Base-by-base conservation (phyloP, 2,329 filamentous ascomycete species). In the Penicillium fuscoglaucum region DNA sequence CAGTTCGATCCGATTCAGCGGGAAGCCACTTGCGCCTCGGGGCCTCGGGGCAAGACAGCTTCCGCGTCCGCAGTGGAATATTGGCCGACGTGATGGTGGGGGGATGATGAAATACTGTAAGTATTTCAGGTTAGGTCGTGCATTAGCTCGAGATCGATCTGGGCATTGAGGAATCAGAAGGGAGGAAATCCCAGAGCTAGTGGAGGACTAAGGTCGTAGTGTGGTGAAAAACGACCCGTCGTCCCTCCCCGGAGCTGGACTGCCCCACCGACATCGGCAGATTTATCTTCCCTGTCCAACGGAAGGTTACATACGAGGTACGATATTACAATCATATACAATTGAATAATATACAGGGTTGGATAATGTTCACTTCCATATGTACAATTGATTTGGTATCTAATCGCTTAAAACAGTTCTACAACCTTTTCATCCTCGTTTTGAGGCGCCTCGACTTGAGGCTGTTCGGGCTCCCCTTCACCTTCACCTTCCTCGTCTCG, bases 401-500 rank as follows among this genome's bases (percentile, higher is more conserved):
- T 53, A 52, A 57, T 46, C 44, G 56, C 72, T 64, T 64, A 80
- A 61, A 80, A 79, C 57, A 81, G 64, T 59, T 81, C 79, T 54
- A 77, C 76, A 51, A 81, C 75, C 58, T 76, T 70, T 49, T 77
- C 69, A 55, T 80, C 74, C 56, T 82, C 80, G 55, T 78, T 72
- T 53, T 79, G 75, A 58, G 79, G 46, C 17, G 49, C 69, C 50
- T 71, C 71, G 37, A 72, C 69, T 70, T 63, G 57, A 19, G 64
- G 66, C 61, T 66, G 64, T 21, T 78, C 73, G 17, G 68, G 68
- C 37, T 78, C 77, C 2, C 9, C 39, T 55, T 78, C 78, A 50
- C 61, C 65, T 37, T 81, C 83, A 48, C 82, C 84, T 64, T 83
- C 87, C 72, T 95, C 92, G 45, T 92, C 90, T 56, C 90, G 82